A percentile compares a stretch with the other conserved stretches of the same genome.
Evolutionary conservation across 768 basidiomycete species (phyloP).

Genomic region (Paxillus ammoniavirescens): DNA sequence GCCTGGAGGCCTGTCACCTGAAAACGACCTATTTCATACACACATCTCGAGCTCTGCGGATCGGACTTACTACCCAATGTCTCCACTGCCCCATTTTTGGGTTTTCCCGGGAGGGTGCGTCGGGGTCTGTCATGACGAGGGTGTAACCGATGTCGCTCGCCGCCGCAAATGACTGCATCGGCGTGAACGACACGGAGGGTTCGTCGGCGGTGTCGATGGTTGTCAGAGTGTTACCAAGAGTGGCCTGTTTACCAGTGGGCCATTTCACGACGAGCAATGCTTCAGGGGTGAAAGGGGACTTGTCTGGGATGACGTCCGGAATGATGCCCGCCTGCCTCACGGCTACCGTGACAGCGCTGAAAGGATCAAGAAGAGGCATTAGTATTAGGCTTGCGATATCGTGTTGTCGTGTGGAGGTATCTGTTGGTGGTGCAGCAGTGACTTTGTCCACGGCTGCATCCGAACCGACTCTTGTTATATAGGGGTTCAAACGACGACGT

Average conservation of each 20-base stretch:
- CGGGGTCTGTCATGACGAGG: slow-evolving; percentile 57
- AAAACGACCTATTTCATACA: too few relatives aligned
- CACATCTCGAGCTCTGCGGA: neutral
- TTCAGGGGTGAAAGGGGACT: slow-evolving; percentile 23
- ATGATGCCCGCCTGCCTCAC: slow-evolving; percentile 22
- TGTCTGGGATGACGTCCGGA: slow-evolving; percentile 30
- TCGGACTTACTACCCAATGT: slow-evolving; percentile 50
- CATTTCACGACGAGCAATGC: slow-evolving; percentile 29
- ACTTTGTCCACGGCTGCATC: neutral
- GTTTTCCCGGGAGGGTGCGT: slow-evolving; percentile 50
- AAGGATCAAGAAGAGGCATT: slow-evolving; percentile 27
- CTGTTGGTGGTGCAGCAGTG: neutral
- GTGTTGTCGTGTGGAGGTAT: neutral
- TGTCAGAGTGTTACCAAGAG: slow-evolving; percentile 38
- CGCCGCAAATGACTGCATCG: slow-evolving; percentile 36
- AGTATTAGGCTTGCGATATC: neutral
- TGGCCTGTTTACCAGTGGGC: slow-evolving; percentile 30
- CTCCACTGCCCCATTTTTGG: slow-evolving; percentile 52
- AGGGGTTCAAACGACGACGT: slow-evolving; percentile 13
- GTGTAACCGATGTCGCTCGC: slow-evolving; percentile 43
- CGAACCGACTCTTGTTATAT: neutral
- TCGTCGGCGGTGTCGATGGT: slow-evolving; percentile 44
- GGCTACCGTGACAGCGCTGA: slow-evolving; percentile 17
- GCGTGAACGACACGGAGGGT: slow-evolving; percentile 46
- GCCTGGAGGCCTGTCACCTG: slow-evolving; percentile 41